Base-by-base conservation (phyloP, 768 basidiomycete species). In the Boletus vermiculosoides region DNA sequence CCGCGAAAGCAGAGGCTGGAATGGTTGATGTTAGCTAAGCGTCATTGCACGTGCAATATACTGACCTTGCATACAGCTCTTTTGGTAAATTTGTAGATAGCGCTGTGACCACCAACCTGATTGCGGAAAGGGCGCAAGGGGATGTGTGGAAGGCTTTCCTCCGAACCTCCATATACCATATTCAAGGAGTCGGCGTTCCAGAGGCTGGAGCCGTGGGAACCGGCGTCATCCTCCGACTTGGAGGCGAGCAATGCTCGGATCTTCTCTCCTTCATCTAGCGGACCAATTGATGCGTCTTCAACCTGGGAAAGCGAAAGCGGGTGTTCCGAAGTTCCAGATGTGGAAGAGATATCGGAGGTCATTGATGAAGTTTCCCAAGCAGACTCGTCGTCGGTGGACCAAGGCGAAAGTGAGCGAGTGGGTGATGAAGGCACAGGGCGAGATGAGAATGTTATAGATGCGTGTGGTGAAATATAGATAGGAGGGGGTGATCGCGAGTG, bases 11-110 rank as follows among this genome's bases (percentile, higher is more conserved):
- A 99, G 84, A 16, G 96, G 96, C 95, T 98, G 72, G 7, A 16
- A 22, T 18, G 47, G 56, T 46, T 28, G 63, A 61, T 59, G 52
- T 63, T 52, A 70, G 56, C 22, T 22, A 20, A 30, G 50, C 5
- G 28, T 22, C 34, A 46, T 44, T 13, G 15, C 18, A 22, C 5
- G 11, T 40, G 33, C 13, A 28, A 20, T 42, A 42, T 34, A 72
- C 89, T 66, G 64, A 97, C 96, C 86, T 99, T 99, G 80, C 97
- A 99, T 16, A 99, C 94, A 9, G 97, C 96, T 61, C 94, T 83
- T 67, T 93, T 93, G 4, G 95, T 98, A 63, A 99, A 98, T 68
- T 95, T 94, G 75, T 98, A 98, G 65, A 99, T 97, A 55, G 93
- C 90, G 62, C 85, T 92, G 71, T 99, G 97, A 4, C 97, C 97